Evolutionary conservation across 225 moss, liverwort and hornwort species (phyloP), one percentile per base, ranked within the genome.

Genomic region (Lunularia cruciata): DNA sequence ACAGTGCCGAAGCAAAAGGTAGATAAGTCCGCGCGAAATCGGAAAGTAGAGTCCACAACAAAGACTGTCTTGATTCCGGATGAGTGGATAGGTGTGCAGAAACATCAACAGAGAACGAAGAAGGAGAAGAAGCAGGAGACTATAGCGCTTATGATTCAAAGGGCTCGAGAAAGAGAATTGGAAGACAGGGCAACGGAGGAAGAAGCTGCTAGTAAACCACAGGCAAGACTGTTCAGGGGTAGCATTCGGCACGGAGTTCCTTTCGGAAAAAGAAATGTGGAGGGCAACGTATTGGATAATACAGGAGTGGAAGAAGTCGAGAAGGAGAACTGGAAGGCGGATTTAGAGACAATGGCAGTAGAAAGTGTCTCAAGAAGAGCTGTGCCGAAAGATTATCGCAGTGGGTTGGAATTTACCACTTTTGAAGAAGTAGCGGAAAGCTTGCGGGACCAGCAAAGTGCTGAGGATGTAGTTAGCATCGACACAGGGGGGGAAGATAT

Each of bases 81-180:
- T 35, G 86, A 92, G 67, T 95, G 95, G 95, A 85, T 61, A 60
- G 61, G 78, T 8, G 56, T 89, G 51, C 89, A 92, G 72, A 65
- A 85, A 67, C 86, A 95, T 57, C 67, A 84, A 47, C 31, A 60
- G 6, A 88, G 81, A 78, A 79, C 82, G 30, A 95, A 95, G 75
- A 86, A 80, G 72, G 86, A 95, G 77, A 82, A 69, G 74, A 91
- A 86, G 62, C 71, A 80, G 39, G 95, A 95, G 75, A 67, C 68
- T 34, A 69, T 88, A 3, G 86, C 82, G 40, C 81, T 81, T 62
- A 85, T 82, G 52, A 70, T 82, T 0, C 83, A 76, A 36, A 78
- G 86, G 77, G 88, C 91, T 25, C 83, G 73, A 63, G 74, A 75
- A 60, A 84, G 75, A 72, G 78, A 83, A 23, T 43, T 54, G 63